A percentile compares a stretch with the other conserved stretches of the same genome.
Evolutionary conservation across 2,329 filamentous ascomycete genomes (phyloP).

Genomic region (Diaporthe amygdali): DNA sequence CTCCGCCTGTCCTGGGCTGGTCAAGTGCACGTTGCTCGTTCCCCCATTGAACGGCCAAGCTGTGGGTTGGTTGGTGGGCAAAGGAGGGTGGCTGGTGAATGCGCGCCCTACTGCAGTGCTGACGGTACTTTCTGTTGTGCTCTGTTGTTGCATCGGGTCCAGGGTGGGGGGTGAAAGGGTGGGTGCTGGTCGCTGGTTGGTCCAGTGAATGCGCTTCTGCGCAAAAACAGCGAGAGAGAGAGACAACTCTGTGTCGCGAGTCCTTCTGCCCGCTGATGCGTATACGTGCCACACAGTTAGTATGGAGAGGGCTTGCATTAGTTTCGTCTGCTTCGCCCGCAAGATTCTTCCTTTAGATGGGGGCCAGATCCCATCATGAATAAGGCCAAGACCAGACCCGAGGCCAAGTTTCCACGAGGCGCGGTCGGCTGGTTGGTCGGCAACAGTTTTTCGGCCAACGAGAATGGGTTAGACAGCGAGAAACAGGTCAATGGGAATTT

Average conservation of each 20-base stretch:
- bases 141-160: background rate
- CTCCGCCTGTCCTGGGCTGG: background rate
- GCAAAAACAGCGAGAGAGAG: background rate
- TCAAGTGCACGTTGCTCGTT: background rate
- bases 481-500: background rate
- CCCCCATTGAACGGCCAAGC: background rate
- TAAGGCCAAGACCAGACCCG: background rate
- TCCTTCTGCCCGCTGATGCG: background rate
- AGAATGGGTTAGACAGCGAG: background rate
- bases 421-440: background rate
- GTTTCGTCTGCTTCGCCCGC: background rate
- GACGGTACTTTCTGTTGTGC: background rate
- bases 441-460: background rate
- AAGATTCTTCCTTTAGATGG: background rate
- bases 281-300: background rate
- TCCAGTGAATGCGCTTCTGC: background rate
- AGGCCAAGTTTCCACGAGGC: background rate
- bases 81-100: background rate
- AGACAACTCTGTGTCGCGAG: background rate
- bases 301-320: background rate
- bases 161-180: background rate
- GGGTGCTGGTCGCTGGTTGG: background rate
- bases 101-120: constrained; percentile 12
- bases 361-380: background rate
- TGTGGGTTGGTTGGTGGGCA: background rate